A percentile compares a stretch with the other conserved stretches of the same genome.
These are phyloP conservation scores for Agapanthus africanus DNA, from an alignment of 106 monocot species.

Conservation along the genomic window DNA sequence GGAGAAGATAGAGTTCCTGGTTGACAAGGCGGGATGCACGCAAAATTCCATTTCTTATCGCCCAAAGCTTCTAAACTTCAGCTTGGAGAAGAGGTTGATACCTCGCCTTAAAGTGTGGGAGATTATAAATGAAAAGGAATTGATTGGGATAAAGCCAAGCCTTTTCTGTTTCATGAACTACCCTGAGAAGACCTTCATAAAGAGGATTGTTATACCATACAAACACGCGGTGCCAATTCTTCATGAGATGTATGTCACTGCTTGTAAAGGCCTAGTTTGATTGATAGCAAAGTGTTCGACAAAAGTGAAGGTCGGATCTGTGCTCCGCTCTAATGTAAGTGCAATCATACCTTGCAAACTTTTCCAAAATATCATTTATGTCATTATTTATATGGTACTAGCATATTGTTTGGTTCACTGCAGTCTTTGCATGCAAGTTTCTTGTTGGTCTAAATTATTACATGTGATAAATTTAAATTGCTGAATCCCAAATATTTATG, in stretches of 20 bases:
- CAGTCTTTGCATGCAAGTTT: too few species aligned
- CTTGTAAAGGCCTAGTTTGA: background rate
- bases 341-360: too few species aligned
- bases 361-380: too few species aligned
- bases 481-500: too few species aligned
- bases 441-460: too few species aligned
- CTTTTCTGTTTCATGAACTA: background rate
- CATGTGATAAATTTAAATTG: too few species aligned
- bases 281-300: background rate
- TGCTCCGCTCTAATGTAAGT: too few species aligned
- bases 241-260: conserved; percentile 1
- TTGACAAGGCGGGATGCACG: background rate
- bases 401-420: too few species aligned
- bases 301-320: too few species aligned
- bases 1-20: conserved; percentile 13
- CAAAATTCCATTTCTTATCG: background rate
- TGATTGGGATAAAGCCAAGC: background rate
- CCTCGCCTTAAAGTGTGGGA: conserved; percentile 7
- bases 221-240: background rate
- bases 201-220: conserved; percentile 3
- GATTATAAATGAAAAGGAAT: conserved; percentile 2
- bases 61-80: background rate
- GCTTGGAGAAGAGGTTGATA: too few species aligned
- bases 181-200: background rate
- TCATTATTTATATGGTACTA: too few species aligned